These are phyloP conservation scores for Spirogloea muscicola DNA, from an alignment of 139 green algal species.

Conservation along the genomic window DNA sequence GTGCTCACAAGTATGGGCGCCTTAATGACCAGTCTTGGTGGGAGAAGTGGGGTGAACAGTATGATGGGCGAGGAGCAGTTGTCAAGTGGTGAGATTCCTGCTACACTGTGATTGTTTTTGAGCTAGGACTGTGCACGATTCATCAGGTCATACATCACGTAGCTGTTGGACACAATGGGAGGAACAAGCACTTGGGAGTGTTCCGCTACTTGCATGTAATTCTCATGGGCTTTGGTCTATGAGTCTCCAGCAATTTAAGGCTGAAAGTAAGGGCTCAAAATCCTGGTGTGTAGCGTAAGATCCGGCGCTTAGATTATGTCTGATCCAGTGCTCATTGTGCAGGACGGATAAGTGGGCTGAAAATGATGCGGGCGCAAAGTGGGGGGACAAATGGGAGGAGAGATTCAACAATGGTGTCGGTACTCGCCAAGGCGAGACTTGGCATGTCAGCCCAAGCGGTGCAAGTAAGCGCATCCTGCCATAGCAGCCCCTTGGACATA, in stretches of 20 bases:
- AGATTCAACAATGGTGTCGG: conserved; percentile 20
- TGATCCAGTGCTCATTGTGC: too few species aligned
- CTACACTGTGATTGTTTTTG: too few species aligned
- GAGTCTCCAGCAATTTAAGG: too few species aligned
- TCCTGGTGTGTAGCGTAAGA: too few species aligned
- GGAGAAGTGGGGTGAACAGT: conserved; percentile 49
- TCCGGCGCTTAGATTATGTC: too few species aligned
- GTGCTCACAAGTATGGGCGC: conserved; percentile 37
- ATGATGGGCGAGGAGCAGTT: conserved; percentile 24
- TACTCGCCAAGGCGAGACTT: conserved; percentile 28
- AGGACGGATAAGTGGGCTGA: conserved; percentile 50
- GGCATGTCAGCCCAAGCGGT: conserved; percentile 5
- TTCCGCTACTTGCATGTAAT: too few species aligned
- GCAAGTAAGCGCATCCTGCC: neutral
- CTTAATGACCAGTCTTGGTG: conserved; percentile 40
- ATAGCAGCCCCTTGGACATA: neutral
- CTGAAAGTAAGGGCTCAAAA: too few species aligned
- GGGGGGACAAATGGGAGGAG: conserved; percentile 57
- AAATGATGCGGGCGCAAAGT: conserved; percentile 38
- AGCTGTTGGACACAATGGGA: too few species aligned
- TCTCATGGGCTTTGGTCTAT: too few species aligned
- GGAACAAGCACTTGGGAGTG: too few species aligned
- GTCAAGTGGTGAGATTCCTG: conserved; percentile 30
- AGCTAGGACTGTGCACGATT: too few species aligned
- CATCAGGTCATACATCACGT: too few species aligned